Evolutionary conservation across 2,329 filamentous ascomycete species (phyloP).

Genomic region (Aspergillus eucalypticola): DNA sequence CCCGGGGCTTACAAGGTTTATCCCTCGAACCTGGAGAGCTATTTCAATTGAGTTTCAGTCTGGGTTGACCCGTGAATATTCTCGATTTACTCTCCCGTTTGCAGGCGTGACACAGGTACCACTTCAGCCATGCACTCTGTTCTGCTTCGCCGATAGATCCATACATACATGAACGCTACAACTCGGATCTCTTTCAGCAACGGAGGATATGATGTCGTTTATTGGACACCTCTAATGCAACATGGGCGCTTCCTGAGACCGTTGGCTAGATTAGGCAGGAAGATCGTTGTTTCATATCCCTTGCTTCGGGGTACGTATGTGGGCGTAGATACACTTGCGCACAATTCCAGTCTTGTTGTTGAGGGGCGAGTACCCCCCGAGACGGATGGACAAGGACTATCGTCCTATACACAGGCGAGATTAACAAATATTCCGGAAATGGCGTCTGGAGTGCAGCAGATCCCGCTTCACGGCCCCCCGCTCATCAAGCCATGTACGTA

Average conservation of each 20-base stretch:
- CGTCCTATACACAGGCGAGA: background rate
- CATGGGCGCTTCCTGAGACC: conserved; percentile 15
- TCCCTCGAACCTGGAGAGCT: background rate
- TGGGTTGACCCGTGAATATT: too few relatives aligned
- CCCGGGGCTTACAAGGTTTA: background rate
- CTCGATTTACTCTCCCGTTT: background rate
- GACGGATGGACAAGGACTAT: too few relatives aligned
- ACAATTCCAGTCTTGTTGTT: conserved; percentile 9
- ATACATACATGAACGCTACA: background rate
- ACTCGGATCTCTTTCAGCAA: background rate
- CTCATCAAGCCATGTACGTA: background rate
- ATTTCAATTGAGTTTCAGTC: background rate
- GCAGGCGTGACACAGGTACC: background rate
- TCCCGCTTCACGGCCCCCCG: background rate
- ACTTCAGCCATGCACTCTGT: background rate
- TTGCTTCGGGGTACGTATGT: conserved; percentile 20
- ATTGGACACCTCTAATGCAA: conserved; percentile 9
- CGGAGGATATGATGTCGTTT: background rate
- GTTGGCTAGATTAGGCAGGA: conserved; percentile 11
- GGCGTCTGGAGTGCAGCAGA: conserved; percentile 14
- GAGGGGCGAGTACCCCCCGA: background rate
- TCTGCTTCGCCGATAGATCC: background rate
- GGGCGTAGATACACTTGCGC: background rate
- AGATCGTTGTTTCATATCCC: conserved; percentile 24
- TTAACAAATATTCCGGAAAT: conserved; percentile 5